Evolutionary conservation across 306 rosid genomes (phyloP).

Genomic region (Rubus parviflorus): DNA sequence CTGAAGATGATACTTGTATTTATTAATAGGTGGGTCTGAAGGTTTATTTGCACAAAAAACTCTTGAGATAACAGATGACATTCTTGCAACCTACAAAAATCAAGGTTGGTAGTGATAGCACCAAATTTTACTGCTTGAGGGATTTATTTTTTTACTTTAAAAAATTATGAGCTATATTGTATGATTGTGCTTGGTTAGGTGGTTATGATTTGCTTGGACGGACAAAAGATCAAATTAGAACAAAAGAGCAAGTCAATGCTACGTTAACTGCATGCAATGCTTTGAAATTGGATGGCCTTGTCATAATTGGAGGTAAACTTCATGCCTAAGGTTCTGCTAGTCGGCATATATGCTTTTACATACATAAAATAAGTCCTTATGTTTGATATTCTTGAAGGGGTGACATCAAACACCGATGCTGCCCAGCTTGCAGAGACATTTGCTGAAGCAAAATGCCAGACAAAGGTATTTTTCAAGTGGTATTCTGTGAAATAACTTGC

Average conservation of each 20-base stretch:
- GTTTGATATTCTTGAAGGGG: conserved; percentile 53
- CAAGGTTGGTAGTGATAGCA: conserved; percentile 59
- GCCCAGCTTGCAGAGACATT: conserved; percentile 99
- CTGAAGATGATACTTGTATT: conserved; percentile 17
- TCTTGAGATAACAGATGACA: conserved; percentile 73
- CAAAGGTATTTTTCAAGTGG: conserved; percentile 57
- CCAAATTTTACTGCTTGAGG: conserved; percentile 3
- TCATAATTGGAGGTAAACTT: conserved; percentile 86
- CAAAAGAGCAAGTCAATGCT: conserved; percentile 91
- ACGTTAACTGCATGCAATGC: conserved; percentile 74
- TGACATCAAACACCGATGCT: conserved; percentile 96
- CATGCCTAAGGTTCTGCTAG: conserved; percentile 1
- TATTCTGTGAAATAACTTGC: background rate
- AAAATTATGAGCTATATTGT: conserved; percentile 11
- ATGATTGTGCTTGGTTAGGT: conserved; percentile 50
- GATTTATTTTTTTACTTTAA: background rate
- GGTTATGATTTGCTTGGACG: conserved; percentile 98
- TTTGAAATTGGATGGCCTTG: conserved; percentile 91
- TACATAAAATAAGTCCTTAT: conserved; percentile 9
- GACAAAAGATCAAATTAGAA: conserved; percentile 93
- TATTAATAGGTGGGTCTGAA: conserved; percentile 84
- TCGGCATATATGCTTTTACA: background rate
- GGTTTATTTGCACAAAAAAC: conserved; percentile 92
- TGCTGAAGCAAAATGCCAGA: conserved; percentile 80
- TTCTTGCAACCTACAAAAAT: conserved; percentile 85